phyloP scores from a whole-genome alignment of 371 early-diverging fungal genomes.

The Parasitella parasitica region DNA sequence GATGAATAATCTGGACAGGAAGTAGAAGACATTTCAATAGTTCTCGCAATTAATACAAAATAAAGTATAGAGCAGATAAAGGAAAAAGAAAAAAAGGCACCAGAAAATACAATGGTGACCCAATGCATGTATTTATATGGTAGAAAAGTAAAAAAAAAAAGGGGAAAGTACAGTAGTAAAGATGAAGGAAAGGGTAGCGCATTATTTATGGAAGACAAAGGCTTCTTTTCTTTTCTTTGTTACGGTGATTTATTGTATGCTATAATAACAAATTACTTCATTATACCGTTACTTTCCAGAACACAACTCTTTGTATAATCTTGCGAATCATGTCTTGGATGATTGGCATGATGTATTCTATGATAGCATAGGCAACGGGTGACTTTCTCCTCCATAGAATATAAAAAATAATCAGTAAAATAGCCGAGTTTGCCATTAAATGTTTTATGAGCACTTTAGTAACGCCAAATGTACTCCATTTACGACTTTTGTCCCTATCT shows the following conservation, averaged over 20 bases:
- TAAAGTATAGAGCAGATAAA: neutral
- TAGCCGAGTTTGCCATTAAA: conserved; percentile 32
- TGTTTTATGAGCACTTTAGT: conserved; percentile 31
- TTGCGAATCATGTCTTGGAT: conserved; percentile 22
- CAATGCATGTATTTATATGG: conserved; percentile 1
- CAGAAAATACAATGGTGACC: neutral
- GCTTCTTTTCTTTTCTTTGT: neutral
- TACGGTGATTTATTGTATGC: neutral
- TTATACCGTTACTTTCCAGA: conserved; percentile 44
- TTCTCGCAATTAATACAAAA: neutral
- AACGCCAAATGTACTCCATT: conserved; percentile 26
- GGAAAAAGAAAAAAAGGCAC: conserved; percentile 4
- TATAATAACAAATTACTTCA: neutral
- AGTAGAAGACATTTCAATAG: neutral
- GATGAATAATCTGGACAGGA: conserved; percentile 28
- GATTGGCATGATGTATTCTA: conserved; percentile 29
- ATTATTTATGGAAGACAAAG: neutral
- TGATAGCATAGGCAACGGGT: conserved; percentile 39
- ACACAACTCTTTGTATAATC: conserved; percentile 25
- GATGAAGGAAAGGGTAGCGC: neutral
- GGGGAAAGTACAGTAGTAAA: neutral
- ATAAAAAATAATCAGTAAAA: conserved; percentile 32
- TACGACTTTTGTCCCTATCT: conserved; percentile 15
- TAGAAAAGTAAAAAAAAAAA: neutral
- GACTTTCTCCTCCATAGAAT: conserved; percentile 34